phyloP scores from a whole-genome alignment of 768 basidiomycete genomes.

The Calocybe cyanea region DNA sequence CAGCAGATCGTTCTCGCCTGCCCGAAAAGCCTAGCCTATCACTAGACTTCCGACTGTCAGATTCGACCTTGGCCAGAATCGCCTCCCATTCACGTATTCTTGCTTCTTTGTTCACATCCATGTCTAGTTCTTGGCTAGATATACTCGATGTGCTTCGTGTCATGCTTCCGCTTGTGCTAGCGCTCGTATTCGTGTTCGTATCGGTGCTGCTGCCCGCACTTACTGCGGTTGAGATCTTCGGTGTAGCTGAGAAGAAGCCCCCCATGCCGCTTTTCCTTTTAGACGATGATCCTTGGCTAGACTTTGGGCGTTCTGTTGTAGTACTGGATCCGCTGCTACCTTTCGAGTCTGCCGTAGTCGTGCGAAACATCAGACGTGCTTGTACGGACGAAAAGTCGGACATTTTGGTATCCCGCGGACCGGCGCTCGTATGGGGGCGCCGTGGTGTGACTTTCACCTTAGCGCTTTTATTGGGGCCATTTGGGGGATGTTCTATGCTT shows the following conservation, averaged over 20 bases:
- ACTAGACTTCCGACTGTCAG: conserved; percentile 49
- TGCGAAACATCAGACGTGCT: conserved; percentile 7
- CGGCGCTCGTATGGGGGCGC: conserved; percentile 74
- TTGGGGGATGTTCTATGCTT: conserved; percentile 3
- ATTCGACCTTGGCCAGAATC: conserved; percentile 70
- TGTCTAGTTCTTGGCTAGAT: conserved; percentile 25
- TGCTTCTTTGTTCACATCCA: conserved; percentile 29
- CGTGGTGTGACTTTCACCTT: conserved; percentile 24
- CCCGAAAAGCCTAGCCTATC: conserved; percentile 43
- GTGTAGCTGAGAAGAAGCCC: conserved; percentile 15
- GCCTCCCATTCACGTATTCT: conserved; percentile 69
- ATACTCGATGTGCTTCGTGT: conserved; percentile 27
- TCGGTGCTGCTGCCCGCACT: conserved; percentile 34
- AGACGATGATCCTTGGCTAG: conserved; percentile 13
- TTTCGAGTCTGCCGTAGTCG: not conserved
- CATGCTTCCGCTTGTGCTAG: conserved; percentile 16
- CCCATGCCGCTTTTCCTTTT: conserved; percentile 18
- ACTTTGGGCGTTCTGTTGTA: conserved; percentile 9
- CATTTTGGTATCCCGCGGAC: conserved; percentile 56
- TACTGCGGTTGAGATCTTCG: conserved; percentile 21
- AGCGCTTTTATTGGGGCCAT: conserved; percentile 2
- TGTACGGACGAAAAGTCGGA: conserved; percentile 23
- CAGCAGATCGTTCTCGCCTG: conserved; percentile 30
- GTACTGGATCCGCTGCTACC: conserved; percentile 1
- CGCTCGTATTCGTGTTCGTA: conserved; percentile 17